Conservation (phyloP, 345 rosid genomes). For the Hibiscus tridactylites region DNA sequence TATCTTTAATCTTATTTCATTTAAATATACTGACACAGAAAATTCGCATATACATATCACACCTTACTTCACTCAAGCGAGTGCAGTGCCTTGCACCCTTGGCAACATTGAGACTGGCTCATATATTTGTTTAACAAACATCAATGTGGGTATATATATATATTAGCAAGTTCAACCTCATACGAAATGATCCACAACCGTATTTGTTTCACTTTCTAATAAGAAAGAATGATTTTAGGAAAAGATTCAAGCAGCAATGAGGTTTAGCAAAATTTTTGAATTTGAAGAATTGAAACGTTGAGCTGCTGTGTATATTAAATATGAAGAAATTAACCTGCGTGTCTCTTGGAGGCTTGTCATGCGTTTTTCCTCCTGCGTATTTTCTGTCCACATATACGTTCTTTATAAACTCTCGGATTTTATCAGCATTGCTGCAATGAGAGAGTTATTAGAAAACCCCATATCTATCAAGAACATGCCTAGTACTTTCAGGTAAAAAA, state of each 20-base stretch:
- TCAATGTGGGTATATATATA: background rate
- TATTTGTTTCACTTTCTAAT: constrained; percentile 1
- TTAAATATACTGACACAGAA: background rate
- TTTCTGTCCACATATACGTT: constrained; percentile 65
- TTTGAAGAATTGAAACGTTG: background rate
- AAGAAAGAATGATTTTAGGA: background rate
- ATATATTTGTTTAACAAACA: background rate
- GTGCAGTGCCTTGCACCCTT: background rate
- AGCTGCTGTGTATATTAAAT: background rate
- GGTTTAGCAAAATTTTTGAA: background rate
- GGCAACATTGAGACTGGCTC: background rate
- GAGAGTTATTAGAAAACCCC: constrained; percentile 9
- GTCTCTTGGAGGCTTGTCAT: constrained; percentile 72
- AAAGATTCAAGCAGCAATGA: background rate
- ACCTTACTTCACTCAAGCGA: background rate
- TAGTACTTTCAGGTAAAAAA: background rate
- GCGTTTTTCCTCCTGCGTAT: constrained; percentile 57
- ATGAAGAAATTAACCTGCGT: constrained; percentile 40
- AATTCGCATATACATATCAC: background rate
- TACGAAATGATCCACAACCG: background rate
- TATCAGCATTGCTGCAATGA: constrained; percentile 57
- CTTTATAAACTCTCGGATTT: constrained; percentile 41
- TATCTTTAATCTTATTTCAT: background rate
- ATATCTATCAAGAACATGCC: constrained; percentile 4
- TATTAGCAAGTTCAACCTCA: background rate